Evolutionary conservation across 1,284 basidiomycete genomes (phyloP).

Genomic region (Marasmius sp.): DNA sequence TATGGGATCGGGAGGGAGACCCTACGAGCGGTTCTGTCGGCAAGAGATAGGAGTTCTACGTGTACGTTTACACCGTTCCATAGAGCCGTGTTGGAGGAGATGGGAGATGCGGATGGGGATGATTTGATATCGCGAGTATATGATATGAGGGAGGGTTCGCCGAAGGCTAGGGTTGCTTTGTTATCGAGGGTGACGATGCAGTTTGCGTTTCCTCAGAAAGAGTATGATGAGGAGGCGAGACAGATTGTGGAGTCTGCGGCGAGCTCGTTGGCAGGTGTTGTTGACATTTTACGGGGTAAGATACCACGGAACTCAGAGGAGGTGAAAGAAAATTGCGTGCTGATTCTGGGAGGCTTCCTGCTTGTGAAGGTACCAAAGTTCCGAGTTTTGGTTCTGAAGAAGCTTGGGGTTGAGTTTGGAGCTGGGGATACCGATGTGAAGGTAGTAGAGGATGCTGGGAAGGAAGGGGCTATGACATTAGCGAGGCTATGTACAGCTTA

Average conservation of each 20-base stretch:
- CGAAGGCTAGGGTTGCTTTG: neutral
- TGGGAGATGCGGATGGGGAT: neutral
- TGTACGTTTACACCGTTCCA: neutral
- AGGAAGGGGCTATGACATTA: too few species aligned
- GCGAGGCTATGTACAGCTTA: too few species aligned
- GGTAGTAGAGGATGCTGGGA: too few species aligned
- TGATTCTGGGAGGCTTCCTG: neutral
- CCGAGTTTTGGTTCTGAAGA: neutral
- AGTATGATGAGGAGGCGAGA: neutral
- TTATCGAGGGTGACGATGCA: neutral
- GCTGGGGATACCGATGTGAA: too few species aligned
- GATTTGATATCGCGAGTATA: neutral
- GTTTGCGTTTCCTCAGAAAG: neutral
- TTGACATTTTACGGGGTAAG: neutral
- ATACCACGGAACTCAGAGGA: neutral
- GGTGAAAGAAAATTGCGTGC: neutral
- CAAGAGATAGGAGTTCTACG: conserved; percentile 8
- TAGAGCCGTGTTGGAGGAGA: neutral
- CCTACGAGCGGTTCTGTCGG: conserved; percentile 16
- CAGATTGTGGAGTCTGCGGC: neutral
- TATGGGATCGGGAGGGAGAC: conserved; percentile 23
- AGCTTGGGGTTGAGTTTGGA: neutral
- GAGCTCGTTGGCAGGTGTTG: neutral
- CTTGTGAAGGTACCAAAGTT: neutral
- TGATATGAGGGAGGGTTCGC: neutral